Base-by-base conservation (phyloP, 1,284 basidiomycete genomes). In the Naganishia albida region DNA sequence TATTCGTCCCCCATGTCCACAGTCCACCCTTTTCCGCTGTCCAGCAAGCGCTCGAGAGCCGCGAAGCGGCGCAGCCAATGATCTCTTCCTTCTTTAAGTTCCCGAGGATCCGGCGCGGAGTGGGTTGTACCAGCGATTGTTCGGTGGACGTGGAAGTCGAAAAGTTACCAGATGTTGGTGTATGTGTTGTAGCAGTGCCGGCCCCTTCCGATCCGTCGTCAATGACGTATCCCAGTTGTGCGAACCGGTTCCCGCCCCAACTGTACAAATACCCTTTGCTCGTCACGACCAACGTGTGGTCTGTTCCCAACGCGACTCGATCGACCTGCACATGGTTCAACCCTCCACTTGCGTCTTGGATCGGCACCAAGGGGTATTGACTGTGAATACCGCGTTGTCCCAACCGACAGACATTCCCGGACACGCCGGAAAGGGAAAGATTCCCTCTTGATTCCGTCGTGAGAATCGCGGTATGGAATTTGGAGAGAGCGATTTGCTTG, bases 1-100 rank as follows among this genome's bases (percentile, higher is more conserved):
- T 85, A 77, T 98, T 97, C 26, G 90, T 93, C 0, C 95, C 96
- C 94, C 94, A 99, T 0, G 94, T 96, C 79, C 86, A 97, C 0
- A 98, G 84, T n/a, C 87, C 85, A 38, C 57, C 57, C 23, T 50
- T 40, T 18, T 84, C 83, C 3, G 76, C 75, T 0, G 93, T 96
- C 88, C 91, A 99, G 74, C 91, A 95, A 1, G 87, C 93, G 23
- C 90, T 93, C 26, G 92, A 89, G 26, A 87, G 87, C 73, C 90
- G 89, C 68, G 89, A 91, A 0, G 93, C 93, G 0, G 93, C 91
- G 3, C 95, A 84, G 20, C 96, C 96, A 23, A 82, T 78, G 0
- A 96, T 87, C 26, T 82, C 71, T 70, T 93, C 90, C 76, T 89
- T 91, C 82, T 88, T 90, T 68, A 98, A 78, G 1, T 87, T 82